phyloP scores from a whole-genome alignment of 225 moss, liverwort and hornwort genomes.

The Rhytidiadelphus loreus region DNA sequence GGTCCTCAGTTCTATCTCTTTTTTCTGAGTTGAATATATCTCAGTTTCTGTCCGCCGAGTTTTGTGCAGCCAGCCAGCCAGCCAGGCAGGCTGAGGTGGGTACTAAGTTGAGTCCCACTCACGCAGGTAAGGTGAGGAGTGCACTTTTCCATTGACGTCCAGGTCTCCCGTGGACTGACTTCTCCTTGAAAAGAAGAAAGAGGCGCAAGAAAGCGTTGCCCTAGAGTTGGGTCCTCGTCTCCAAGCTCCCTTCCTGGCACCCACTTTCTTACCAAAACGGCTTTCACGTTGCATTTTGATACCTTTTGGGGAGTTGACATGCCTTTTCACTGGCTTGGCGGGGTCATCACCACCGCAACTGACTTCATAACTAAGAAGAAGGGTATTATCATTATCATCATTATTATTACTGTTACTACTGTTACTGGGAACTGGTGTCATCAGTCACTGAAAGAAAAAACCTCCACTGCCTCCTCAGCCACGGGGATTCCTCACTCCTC shows the following conservation, averaged over 20 bases:
- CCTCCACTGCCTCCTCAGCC: too few relatives aligned
- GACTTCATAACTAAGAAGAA: too few relatives aligned
- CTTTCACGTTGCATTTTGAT: background rate
- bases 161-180: conserved; percentile 1
- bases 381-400: too few relatives aligned
- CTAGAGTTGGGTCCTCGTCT: background rate
- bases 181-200: background rate
- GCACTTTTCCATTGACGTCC: background rate
- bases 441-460: too few relatives aligned
- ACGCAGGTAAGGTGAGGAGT: background rate
- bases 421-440: too few relatives aligned
- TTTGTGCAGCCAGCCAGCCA: background rate
- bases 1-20: too few relatives aligned
- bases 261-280: background rate
- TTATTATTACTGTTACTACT: too few relatives aligned
- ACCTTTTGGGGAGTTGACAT: background rate
- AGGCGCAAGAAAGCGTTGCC: background rate
- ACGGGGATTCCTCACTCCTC: too few relatives aligned
- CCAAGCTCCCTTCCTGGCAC: background rate
- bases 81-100: too few relatives aligned
- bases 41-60: too few relatives aligned
- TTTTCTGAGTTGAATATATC: too few relatives aligned
- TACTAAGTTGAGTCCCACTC: background rate
- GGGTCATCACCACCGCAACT: background rate
- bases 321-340: background rate